These are phyloP conservation scores for Ceratobasidium sp. DNA, from an alignment of 1,284 basidiomycete genomes.

Conservation along the genomic window DNA sequence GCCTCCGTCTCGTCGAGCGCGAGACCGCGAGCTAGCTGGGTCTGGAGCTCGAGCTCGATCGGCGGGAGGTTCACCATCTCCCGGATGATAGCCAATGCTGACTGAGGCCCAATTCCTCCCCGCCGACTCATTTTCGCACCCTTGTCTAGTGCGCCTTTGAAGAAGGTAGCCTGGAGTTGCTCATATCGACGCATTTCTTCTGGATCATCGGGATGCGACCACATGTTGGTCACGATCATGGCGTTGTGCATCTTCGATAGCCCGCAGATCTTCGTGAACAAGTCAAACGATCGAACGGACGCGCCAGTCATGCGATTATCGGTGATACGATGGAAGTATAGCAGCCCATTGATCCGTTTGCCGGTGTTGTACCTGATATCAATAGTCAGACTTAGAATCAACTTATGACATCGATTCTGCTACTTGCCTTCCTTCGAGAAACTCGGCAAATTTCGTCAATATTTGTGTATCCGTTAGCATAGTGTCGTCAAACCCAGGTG, in stretches of 20 bases:
- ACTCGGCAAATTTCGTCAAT: constrained; percentile 29
- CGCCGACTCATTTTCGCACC: constrained; percentile 51
- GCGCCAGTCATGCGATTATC: constrained; percentile 45
- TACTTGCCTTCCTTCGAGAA: constrained; percentile 39
- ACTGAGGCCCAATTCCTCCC: constrained; percentile 11
- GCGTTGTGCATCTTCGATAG: constrained; percentile 49
- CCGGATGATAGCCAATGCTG: constrained; percentile 7
- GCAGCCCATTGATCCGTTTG: constrained; percentile 33
- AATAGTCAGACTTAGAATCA: neutral
- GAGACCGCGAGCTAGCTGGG: constrained; percentile 5
- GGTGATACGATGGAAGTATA: constrained; percentile 48
- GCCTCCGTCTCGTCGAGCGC: constrained; percentile 29
- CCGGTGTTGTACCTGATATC: neutral
- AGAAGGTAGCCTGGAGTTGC: constrained; percentile 51
- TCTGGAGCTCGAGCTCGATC: constrained; percentile 21
- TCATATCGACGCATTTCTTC: constrained; percentile 48
- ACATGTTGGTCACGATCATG: constrained; percentile 54
- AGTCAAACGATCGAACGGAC: constrained; percentile 34
- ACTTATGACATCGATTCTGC: neutral
- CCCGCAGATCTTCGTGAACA: constrained; percentile 48
- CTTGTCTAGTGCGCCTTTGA: constrained; percentile 51
- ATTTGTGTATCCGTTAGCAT: constrained; percentile 38
- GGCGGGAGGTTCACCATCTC: neutral
- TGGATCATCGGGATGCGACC: constrained; percentile 44
- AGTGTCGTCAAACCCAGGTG: constrained; percentile 47